Conservation (phyloP, 768 basidiomycete genomes). For the Hericium erinaceus region DNA sequence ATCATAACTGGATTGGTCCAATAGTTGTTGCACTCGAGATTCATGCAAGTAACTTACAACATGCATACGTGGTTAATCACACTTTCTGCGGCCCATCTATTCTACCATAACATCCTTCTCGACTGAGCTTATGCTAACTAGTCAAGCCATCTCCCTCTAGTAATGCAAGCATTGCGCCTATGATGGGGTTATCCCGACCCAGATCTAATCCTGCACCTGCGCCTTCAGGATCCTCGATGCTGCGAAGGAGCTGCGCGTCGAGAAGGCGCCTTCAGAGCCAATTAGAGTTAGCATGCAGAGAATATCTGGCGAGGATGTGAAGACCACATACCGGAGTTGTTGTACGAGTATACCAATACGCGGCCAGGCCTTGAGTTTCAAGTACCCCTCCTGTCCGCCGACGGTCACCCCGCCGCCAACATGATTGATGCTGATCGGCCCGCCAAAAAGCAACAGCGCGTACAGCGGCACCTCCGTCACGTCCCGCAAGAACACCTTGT, state of each 20-base stretch:
- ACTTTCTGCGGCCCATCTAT: too few relatives aligned
- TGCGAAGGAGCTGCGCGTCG: conserved; percentile 54
- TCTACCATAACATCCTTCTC: too few relatives aligned
- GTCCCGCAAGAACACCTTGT: conserved; percentile 78
- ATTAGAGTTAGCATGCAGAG: neutral
- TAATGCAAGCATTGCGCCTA: conserved; percentile 34
- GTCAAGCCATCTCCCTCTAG: conserved; percentile 28
- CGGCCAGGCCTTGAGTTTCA: conserved; percentile 78
- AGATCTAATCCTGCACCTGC: conserved; percentile 38
- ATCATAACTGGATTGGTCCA: too few relatives aligned
- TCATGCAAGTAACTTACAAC: too few relatives aligned
- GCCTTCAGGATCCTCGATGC: conserved; percentile 37
- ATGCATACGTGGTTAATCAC: too few relatives aligned
- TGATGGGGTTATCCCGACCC: conserved; percentile 43
- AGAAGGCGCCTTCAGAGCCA: conserved; percentile 45
- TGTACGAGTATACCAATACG: conserved; percentile 86
- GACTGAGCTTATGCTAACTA: neutral
- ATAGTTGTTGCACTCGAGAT: too few relatives aligned
- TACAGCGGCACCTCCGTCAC: conserved; percentile 89
- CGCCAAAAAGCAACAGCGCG: conserved; percentile 77
- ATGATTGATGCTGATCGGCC: conserved; percentile 69
- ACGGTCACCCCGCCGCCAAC: conserved; percentile 68
- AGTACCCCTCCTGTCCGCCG: conserved; percentile 37
- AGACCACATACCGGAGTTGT: conserved; percentile 54
- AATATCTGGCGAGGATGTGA: neutral